Conservation (phyloP, 495 filamentous ascomycete species). For the Haplographium delicatum region DNA sequence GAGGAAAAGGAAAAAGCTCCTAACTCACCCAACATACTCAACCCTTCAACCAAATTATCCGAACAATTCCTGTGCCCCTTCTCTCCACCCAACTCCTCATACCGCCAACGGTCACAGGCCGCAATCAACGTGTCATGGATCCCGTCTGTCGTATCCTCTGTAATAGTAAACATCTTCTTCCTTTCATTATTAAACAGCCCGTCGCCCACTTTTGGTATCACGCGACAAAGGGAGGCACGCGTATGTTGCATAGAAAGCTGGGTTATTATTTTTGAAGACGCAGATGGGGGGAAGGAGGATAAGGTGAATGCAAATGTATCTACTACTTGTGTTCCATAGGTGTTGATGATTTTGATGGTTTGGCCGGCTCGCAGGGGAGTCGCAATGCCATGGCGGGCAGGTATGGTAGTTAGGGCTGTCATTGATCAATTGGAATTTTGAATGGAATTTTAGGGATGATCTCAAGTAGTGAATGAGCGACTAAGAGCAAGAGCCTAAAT, state of each 20-base stretch:
- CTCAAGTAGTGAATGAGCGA: no score
- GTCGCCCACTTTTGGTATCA: conserved; percentile 31
- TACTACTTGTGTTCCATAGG: conserved; percentile 46
- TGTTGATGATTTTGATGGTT: conserved; percentile 47
- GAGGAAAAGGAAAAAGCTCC: no score
- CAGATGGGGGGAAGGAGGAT: conserved; percentile 9
- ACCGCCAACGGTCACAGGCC: conserved; percentile 36
- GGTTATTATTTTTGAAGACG: conserved; percentile 21
- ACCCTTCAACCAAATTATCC: conserved; percentile 36
- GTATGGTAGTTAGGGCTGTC: conserved; percentile 29
- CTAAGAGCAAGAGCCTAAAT: no score
- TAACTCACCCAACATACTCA: conserved; percentile 22
- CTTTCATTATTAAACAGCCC: conserved; percentile 30
- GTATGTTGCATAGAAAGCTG: conserved; percentile 40
- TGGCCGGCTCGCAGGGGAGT: conserved; percentile 33
- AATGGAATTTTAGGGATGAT: no score
- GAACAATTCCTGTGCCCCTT: conserved; percentile 38
- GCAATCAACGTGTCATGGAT: conserved; percentile 39
- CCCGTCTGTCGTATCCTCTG: conserved; percentile 36
- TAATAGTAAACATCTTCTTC: conserved; percentile 32
- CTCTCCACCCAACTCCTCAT: conserved; percentile 29
- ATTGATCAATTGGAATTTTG: no score
- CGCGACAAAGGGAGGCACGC: conserved; percentile 28
- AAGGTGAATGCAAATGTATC: conserved; percentile 41
- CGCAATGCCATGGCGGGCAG: conserved; percentile 39